Conservation (phyloP, 768 basidiomycete species). For the Kwoniella sp. region DNA sequence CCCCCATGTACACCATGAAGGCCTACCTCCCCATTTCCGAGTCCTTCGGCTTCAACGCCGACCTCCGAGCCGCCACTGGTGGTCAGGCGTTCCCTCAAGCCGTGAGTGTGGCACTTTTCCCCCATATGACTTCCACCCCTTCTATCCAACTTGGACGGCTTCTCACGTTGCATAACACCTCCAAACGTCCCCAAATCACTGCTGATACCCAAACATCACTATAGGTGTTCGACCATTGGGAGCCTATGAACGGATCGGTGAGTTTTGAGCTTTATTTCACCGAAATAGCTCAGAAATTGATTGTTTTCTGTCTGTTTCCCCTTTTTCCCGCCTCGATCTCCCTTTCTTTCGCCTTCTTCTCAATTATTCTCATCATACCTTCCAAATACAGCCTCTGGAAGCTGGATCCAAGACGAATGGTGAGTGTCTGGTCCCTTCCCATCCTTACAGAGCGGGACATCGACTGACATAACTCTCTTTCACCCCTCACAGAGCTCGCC, state of each 20-base stretch:
- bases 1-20: slow-evolving; percentile 99
- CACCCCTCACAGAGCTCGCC: slow-evolving; percentile 58
- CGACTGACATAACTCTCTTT: slow-evolving; percentile 51
- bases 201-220: not conserved
- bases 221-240: slow-evolving; percentile 44
- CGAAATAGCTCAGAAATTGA: too few relatives aligned
- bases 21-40: slow-evolving; percentile 55
- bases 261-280: too few relatives aligned
- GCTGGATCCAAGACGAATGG: slow-evolving; percentile 84
- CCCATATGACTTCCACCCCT: not conserved
- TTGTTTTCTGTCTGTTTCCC: too few relatives aligned
- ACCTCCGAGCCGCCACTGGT: slow-evolving; percentile 83
- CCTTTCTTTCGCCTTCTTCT: too few relatives aligned
- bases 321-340: too few relatives aligned
- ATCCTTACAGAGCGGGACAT: not conserved
- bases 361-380: too few relatives aligned
- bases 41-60: slow-evolving; percentile 93
- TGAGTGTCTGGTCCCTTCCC: not conserved
- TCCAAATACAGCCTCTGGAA: slow-evolving; percentile 65
- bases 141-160: not conserved
- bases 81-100: slow-evolving; percentile 98
- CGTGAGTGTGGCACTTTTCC: slow-evolving; percentile 51
- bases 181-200: not conserved
- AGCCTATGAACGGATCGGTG: slow-evolving; percentile 54
- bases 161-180: slow-evolving; percentile 46